These are phyloP conservation scores for Trichoderma sp. DNA, from an alignment of 2,329 filamentous ascomycete species.

Conservation along the genomic window DNA sequence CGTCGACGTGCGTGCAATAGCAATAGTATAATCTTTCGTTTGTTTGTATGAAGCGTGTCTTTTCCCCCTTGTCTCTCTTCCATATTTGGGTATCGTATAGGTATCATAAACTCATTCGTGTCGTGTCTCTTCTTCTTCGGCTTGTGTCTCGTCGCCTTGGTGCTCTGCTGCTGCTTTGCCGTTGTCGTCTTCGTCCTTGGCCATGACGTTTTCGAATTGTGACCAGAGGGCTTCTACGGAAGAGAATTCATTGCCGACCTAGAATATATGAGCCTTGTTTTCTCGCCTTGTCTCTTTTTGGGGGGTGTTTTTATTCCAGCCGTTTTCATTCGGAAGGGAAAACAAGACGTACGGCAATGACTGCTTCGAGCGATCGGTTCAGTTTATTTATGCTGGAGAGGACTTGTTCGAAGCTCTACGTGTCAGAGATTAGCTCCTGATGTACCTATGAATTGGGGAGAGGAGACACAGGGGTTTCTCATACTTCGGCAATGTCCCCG, in stretches of 20 bases:
- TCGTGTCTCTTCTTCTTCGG: constrained; percentile 17
- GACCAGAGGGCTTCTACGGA: constrained; percentile 96
- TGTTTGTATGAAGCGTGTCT: neutral
- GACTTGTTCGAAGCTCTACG: constrained; percentile 78
- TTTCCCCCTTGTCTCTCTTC: neutral
- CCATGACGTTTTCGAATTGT: constrained; percentile 96
- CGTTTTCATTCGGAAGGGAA: too few relatives aligned
- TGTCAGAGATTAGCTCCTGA: neutral
- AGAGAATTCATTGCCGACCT: constrained; percentile 96
- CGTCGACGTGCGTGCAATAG: neutral
- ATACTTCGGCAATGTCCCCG: constrained; percentile 71
- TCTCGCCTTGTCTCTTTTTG: neutral
- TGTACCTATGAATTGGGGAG: neutral
- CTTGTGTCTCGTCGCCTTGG: constrained; percentile 31
- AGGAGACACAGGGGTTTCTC: neutral
- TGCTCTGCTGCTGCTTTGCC: constrained; percentile 33
- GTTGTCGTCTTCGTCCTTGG: constrained; percentile 57
- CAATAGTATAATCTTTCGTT: neutral
- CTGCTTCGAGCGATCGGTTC: constrained; percentile 87
- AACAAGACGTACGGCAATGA: constrained; percentile 69
- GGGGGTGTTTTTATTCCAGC: neutral
- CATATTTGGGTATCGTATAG: neutral
- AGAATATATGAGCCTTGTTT: neutral
- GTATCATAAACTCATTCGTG: constrained; percentile 12
- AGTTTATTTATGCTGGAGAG: constrained; percentile 95